Evolutionary conservation across 2,329 filamentous ascomycete genomes (phyloP).

Genomic region (Xylariaceae sp.): DNA sequence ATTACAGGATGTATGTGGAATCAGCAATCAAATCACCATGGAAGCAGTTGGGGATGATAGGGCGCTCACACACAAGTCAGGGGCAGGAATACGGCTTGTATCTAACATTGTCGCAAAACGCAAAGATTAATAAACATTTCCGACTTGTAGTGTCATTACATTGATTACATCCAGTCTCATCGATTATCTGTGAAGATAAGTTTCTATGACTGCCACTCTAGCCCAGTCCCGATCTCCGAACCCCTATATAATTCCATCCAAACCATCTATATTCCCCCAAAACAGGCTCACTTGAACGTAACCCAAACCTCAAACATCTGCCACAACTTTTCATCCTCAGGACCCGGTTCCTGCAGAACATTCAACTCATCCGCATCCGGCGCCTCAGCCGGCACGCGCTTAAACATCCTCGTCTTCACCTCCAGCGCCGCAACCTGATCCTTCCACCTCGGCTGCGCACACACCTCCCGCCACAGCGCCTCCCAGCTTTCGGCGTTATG

Average conservation of each 20-base stretch:
- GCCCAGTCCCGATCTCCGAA: not conserved
- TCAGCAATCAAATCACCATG: too few species aligned
- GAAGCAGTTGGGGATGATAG: too few species aligned
- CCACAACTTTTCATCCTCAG: conserved; percentile 12
- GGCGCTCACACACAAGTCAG: too few species aligned
- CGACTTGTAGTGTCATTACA: not conserved
- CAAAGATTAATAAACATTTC: too few species aligned
- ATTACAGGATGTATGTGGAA: too few species aligned
- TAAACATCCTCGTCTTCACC: conserved; percentile 23
- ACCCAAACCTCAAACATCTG: conserved; percentile 28
- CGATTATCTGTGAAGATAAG: not conserved
- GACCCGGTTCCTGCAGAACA: conserved; percentile 9
- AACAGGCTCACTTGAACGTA: conserved; percentile 18
- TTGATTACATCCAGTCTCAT: not conserved
- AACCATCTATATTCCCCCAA: not conserved
- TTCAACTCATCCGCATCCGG: conserved; percentile 9
- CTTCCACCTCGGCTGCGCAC: conserved; percentile 19
- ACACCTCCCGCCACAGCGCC: conserved; percentile 25
- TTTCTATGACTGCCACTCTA: conserved; percentile 38
- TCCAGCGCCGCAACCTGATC: conserved; percentile 20
- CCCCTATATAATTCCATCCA: not conserved
- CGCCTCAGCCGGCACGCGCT: conserved; percentile 12
- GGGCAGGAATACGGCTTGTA: too few species aligned
- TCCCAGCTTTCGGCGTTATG: conserved; percentile 25
- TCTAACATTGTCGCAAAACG: too few species aligned